These are phyloP conservation scores for Tricholoma bakamatsutake DNA, from an alignment of 768 basidiomycete genomes.

Conservation along the genomic window DNA sequence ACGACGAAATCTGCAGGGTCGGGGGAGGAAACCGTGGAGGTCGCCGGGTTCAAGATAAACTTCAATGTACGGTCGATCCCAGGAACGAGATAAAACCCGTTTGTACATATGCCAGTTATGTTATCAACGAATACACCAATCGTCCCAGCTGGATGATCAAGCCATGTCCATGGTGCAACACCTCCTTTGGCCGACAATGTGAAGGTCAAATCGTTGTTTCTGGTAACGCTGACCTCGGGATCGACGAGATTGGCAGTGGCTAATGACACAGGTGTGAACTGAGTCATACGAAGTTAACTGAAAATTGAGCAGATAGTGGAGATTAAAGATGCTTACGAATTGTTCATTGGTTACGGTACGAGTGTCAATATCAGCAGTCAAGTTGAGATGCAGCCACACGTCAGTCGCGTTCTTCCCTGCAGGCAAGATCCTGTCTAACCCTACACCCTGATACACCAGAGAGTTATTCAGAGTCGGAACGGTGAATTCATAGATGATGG, in stretches of 20 bases:
- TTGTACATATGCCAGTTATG: conserved; percentile 34
- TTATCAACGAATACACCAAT: conserved; percentile 47
- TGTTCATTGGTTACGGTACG: conserved; percentile 43
- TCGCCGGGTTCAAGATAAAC: conserved; percentile 31
- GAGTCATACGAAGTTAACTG: background rate
- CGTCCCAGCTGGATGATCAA: conserved; percentile 52
- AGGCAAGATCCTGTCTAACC: conserved; percentile 42
- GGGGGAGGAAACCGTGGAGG: conserved; percentile 35
- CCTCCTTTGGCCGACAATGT: conserved; percentile 48
- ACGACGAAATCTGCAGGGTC: conserved; percentile 41
- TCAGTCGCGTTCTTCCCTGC: conserved; percentile 32
- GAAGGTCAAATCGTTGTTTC: conserved; percentile 34
- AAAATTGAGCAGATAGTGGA: background rate
- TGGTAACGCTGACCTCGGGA: conserved; percentile 35
- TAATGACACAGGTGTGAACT: conserved; percentile 51
- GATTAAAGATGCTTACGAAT: conserved; percentile 32
- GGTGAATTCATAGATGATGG: conserved; percentile 33
- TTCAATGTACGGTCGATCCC: conserved; percentile 44
- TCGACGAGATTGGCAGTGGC: conserved; percentile 42
- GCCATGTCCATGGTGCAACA: conserved; percentile 54
- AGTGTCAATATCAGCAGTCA: conserved; percentile 37
- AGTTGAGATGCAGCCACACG: conserved; percentile 47
- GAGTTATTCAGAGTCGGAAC: conserved; percentile 49
- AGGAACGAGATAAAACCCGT: conserved; percentile 55
- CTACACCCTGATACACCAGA: conserved; percentile 32